Evolutionary conservation across 202 grass and related monocot species (phyloP), one percentile per base, ranked within the genome.

Genomic region (Setaria viridis): DNA sequence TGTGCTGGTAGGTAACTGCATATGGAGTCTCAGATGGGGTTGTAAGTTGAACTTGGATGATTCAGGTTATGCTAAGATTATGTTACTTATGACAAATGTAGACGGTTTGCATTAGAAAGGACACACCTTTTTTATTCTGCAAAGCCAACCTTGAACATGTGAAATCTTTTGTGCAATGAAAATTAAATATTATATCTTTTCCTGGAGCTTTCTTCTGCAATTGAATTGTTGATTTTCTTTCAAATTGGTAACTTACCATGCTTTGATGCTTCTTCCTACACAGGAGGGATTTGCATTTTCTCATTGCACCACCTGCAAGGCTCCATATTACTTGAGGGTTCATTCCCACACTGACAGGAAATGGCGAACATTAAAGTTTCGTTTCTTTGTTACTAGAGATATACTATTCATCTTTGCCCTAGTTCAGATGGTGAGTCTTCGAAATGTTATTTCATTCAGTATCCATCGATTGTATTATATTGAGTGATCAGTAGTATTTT

Each of bases 281-380:
- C 90, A 99, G 96, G 96, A 95, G 72, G 91, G 91, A 19, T 99
- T 96, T 91, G 96, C 96, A 71, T 99, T 99, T 91, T 93, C 93
- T 66, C 93, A 99, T 85, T 99, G 96, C 81, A 99, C 96, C 64
- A 94, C 93, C 71, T 99, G 96, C 90, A 99, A 96, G 77, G 93
- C 91, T 85, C 96, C 91, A 64, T 99, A 99, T 82, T 96, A 99
- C 62, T 80, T 99, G 72, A 96, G 90, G 84, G 93, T 94, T 86
- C 93, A 96, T 85, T 83, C 94, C 58, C 93, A 94, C 86, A 91
- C 91, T 80, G 93, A 95, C 76, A 94, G 93, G 82, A 95, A 99
- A 89, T 95, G 91, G 93, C 87, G 91, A 88, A 95, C 93, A 49
- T 35, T 99, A 55, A 95, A 99, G 80, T 95, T 99, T 20, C 89